Evolutionary conservation across 2,329 filamentous ascomycete species (phyloP), one percentile per base, ranked within the genome.

Genomic region (Monilinia vaccinii-corymbosi): DNA sequence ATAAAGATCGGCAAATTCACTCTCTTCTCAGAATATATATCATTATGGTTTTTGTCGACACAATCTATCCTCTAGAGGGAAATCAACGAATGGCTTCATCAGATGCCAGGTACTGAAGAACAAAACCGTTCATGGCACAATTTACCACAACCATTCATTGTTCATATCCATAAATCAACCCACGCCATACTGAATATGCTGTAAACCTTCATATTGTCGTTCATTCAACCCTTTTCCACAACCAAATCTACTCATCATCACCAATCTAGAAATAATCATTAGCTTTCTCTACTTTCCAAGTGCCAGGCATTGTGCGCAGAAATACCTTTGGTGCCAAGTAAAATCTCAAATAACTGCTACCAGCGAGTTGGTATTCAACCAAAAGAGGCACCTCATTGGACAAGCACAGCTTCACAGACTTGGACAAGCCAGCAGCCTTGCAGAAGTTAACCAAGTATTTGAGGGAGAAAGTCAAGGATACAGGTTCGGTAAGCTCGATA

Each of bases 371-470:
- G 76, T 97, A 99, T 79, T 99, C 94, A 48, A 99, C 94, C 69
- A 97, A 80, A 67, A 99, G 85, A 32, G 94, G 94, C 56, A 99
- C 93, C 77, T 99, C 94, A 75, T 91, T 92, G 57, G 93, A 97
- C 68, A 99, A 82, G 77, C 89, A 96, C 69, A 99, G 86, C 78
- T 89, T 94, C 76, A 99, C 95, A 67, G 83, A 81, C 68, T 75
- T 79, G 44, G 92, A 93, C 63, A 99, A 80, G 57, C 85, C 86
- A 65, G 91, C 88, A 38, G 95, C 95, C 80, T 99, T 99, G 88
- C 94, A 97, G 80, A 99, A 99, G 83, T 97, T 97, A 81, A 96
- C 90, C 3, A 99, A 87, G 78, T 99, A 99, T 80, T 99, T 99
- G 71, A 99, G 88, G 38, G 94, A 97, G 80, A 99, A 99, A 53